Evolutionary conservation across 768 basidiomycete species (phyloP).

Genomic region (Imleria badia): DNA sequence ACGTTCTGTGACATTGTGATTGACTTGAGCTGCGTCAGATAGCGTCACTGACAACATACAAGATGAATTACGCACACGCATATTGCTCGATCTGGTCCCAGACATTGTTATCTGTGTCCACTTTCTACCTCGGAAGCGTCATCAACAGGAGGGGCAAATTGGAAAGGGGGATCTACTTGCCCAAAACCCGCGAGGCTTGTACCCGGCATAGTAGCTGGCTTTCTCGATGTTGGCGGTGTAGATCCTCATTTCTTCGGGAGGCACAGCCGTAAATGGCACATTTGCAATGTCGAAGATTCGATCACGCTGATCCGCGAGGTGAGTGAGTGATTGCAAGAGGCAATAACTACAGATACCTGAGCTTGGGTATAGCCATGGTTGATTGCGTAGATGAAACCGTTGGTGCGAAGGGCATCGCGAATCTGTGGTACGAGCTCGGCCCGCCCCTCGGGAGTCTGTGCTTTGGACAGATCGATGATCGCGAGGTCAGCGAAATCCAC

Average conservation of each 20-base stretch:
- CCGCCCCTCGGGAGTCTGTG: conserved; percentile 40
- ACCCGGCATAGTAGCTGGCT: conserved; percentile 49
- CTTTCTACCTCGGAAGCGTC: conserved; percentile 40
- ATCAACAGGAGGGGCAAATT: background rate
- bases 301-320: conserved; percentile 34
- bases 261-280: conserved; percentile 42
- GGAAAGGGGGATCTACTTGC: conserved; percentile 23
- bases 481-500: conserved; percentile 52
- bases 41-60: background rate
- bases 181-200: conserved; percentile 51
- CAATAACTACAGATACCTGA: conserved; percentile 20
- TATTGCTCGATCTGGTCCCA: conserved; percentile 68
- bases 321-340: conserved; percentile 10
- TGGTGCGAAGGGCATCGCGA: conserved; percentile 43
- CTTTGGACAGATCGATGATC: conserved; percentile 50
- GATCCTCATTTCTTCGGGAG: conserved; percentile 39
- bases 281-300: conserved; percentile 51
- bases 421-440: conserved; percentile 41
- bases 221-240: conserved; percentile 41
- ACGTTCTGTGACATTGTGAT: conserved; percentile 43
- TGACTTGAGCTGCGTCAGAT: conserved; percentile 35
- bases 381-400: conserved; percentile 42
- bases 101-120: conserved; percentile 49
- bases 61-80: conserved; percentile 40
- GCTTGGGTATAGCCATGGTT: conserved; percentile 40